phyloP scores from a whole-genome alignment of 371 early-diverging fungal genomes.

The Circinella umbellata region DNA sequence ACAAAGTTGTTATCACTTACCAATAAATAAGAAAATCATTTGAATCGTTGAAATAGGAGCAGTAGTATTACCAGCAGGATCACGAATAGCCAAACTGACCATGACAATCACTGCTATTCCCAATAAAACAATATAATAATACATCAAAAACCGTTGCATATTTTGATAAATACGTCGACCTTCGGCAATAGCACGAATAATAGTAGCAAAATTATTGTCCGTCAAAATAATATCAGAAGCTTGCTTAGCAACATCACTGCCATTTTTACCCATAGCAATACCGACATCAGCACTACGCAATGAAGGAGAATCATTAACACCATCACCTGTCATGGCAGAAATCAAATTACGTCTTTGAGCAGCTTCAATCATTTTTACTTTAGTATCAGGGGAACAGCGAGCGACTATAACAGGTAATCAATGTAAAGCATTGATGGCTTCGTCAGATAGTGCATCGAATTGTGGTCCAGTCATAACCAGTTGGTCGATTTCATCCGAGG shows the following conservation, averaged over 20 bases:
- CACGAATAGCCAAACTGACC: slow-evolving; percentile 72
- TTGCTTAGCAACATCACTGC: slow-evolving; percentile 92
- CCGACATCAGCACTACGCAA: slow-evolving; percentile 94
- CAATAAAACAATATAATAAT: slow-evolving; percentile 88
- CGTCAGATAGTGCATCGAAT: slow-evolving; percentile 83
- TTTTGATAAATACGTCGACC: slow-evolving; percentile 92
- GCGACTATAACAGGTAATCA: slow-evolving; percentile 94
- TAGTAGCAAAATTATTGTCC: slow-evolving; percentile 89
- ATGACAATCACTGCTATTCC: slow-evolving; percentile 76
- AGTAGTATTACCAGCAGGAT: slow-evolving; percentile 60
- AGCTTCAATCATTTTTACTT: slow-evolving; percentile 95
- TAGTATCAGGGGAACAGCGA: slow-evolving; percentile 95
- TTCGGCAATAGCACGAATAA: slow-evolving; percentile 83
- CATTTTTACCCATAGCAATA: slow-evolving; percentile 91
- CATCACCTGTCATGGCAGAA: slow-evolving; percentile 81
- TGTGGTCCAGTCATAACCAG: slow-evolving; percentile 85
- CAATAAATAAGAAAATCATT: slow-evolving; percentile 90
- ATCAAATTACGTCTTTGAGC: slow-evolving; percentile 79
- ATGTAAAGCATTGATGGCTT: slow-evolving; percentile 74
- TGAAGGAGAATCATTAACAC: slow-evolving; percentile 93
- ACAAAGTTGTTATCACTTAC: slow-evolving; percentile 43
- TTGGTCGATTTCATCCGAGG: slow-evolving; percentile 21
- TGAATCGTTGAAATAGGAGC: slow-evolving; percentile 82
- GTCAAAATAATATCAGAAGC: slow-evolving; percentile 91
- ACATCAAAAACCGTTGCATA: slow-evolving; percentile 90